phyloP scores from a whole-genome alignment of 1,284 basidiomycete genomes.

The Heterobasidion annosum region DNA sequence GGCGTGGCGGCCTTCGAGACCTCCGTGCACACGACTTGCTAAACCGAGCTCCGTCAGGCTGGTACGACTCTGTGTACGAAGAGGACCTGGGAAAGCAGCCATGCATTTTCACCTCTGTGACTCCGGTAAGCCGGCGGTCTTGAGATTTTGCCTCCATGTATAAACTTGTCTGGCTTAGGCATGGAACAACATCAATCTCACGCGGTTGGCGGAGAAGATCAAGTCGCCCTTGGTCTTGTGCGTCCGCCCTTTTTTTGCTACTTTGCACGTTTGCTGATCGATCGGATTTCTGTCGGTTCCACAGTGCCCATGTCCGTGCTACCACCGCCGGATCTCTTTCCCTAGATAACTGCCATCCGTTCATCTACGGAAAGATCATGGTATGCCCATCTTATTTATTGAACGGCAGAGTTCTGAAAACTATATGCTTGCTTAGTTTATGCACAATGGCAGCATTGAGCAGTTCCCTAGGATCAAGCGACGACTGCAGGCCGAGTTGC shows the following conservation, averaged over 20 bases:
- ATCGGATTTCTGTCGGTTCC: background rate
- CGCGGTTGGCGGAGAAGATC: slow-evolving; percentile 88
- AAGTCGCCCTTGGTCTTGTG: slow-evolving; percentile 90
- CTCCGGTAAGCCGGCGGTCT: slow-evolving; percentile 50
- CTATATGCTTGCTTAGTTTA: slow-evolving; percentile 50
- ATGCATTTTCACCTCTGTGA: slow-evolving; percentile 95
- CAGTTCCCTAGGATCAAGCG: slow-evolving; percentile 80
- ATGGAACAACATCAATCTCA: slow-evolving; percentile 91
- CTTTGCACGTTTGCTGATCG: background rate
- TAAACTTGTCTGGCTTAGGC: slow-evolving; percentile 38
- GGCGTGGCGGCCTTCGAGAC: background rate
- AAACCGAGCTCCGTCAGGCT: slow-evolving; percentile 35
- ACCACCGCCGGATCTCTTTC: slow-evolving; percentile 82
- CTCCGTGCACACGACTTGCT: background rate
- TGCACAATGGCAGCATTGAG: slow-evolving; percentile 91
- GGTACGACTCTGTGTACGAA: slow-evolving; percentile 78
- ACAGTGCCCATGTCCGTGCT: slow-evolving; percentile 83
- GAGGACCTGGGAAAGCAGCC: slow-evolving; percentile 79
- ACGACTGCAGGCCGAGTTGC: slow-evolving; percentile 60
- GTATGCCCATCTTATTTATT: slow-evolving; percentile 28
- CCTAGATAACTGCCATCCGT: slow-evolving; percentile 92
- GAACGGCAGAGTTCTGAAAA: background rate
- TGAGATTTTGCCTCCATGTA: background rate
- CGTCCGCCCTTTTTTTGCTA: slow-evolving; percentile 17
- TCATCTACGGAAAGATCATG: slow-evolving; percentile 83